Conservation (phyloP, 805 yeast genomes). For the Lipomyces spencermartinsiae region DNA sequence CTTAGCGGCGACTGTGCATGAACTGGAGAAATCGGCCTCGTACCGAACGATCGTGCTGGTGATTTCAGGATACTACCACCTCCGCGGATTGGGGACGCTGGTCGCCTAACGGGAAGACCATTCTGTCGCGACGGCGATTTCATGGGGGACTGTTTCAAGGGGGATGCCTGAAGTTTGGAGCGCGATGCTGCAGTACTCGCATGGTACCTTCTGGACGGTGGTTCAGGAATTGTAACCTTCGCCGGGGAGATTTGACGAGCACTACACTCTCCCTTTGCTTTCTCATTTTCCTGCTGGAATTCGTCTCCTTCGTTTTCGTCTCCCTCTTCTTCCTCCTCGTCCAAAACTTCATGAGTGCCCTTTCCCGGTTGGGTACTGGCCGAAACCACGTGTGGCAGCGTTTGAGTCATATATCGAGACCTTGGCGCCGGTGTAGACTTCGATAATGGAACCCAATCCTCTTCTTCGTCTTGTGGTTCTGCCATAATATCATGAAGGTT, state of each 20-base stretch:
- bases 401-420: constrained; percentile 16
- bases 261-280: background rate
- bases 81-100: constrained; percentile 9
- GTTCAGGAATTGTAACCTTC: background rate
- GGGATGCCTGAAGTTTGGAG: constrained; percentile 18
- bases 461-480: constrained; percentile 34
- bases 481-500: constrained; percentile 19
- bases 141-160: constrained; percentile 9
- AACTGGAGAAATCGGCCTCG: constrained; percentile 20
- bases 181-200: constrained; percentile 32
- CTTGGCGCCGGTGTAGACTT: constrained; percentile 34
- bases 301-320: background rate
- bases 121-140: constrained; percentile 6
- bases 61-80: background rate
- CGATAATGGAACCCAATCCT: constrained; percentile 39
- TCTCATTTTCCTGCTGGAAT: background rate
- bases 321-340: constrained; percentile 18
- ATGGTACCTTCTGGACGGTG: constrained; percentile 11
- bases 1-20: constrained; percentile 22
- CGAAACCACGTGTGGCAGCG: background rate
- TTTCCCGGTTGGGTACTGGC: constrained; percentile 1
- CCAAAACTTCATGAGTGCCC: constrained; percentile 9
- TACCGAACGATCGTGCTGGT: constrained; percentile 11
- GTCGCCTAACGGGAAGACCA: constrained; percentile 3
- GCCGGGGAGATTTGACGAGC: background rate